Evolutionary conservation across 108 stramenopile genomes (phyloP).

Genomic region (Cyclotella baltica): DNA sequence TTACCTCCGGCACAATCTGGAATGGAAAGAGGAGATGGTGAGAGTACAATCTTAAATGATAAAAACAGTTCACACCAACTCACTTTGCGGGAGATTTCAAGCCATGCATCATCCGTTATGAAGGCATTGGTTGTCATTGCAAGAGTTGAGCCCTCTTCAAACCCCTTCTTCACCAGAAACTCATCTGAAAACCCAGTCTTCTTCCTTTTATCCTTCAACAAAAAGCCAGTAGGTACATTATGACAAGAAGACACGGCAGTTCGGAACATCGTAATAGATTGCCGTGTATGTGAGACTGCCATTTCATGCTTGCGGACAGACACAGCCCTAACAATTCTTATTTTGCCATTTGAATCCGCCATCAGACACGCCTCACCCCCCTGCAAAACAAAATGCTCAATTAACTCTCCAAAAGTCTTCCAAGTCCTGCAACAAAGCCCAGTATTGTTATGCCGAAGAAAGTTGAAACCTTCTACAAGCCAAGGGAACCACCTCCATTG

Average conservation of each 20-base stretch:
- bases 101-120: conserved; percentile 45
- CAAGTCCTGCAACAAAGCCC: conserved; percentile 19
- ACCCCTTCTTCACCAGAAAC: conserved; percentile 14
- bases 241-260: conserved; percentile 8
- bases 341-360: conserved; percentile 20
- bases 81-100: background rate
- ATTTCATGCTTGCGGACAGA: conserved; percentile 43
- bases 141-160: conserved; percentile 12
- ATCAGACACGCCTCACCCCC: conserved; percentile 37
- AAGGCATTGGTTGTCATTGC: conserved; percentile 37
- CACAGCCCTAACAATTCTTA: conserved; percentile 13
- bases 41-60: background rate
- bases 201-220: conserved; percentile 16
- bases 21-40: conserved; percentile 17
- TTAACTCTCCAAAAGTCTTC: conserved; percentile 39
- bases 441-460: conserved; percentile 18
- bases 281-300: conserved; percentile 1
- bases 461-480: conserved; percentile 5
- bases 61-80: background rate
- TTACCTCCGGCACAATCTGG: conserved; percentile 7
- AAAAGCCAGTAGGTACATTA: conserved; percentile 25
- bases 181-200: background rate
- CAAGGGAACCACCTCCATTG: conserved; percentile 32
- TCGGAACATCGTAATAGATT: conserved; percentile 30
- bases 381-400: conserved; percentile 27